phyloP scores from a whole-genome alignment of 768 basidiomycete genomes.

The Dioszegia crocea region DNA sequence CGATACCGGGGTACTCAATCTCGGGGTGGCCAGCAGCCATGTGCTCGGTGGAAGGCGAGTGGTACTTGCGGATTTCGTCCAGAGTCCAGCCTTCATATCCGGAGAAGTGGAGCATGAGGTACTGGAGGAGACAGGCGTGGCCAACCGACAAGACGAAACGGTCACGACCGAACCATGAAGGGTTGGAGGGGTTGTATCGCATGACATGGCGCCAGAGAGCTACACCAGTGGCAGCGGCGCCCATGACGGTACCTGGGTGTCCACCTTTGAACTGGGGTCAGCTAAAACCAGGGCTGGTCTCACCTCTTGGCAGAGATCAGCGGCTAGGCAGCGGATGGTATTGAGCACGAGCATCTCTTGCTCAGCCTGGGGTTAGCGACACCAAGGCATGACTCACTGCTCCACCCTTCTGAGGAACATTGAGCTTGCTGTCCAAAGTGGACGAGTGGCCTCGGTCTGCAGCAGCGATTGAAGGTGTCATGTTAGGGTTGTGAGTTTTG shows the following conservation, averaged over 20 bases:
- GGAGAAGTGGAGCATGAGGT: slow-evolving; percentile 47
- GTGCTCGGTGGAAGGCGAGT: slow-evolving; percentile 38
- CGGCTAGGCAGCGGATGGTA: slow-evolving; percentile 45
- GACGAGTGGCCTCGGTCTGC: slow-evolving; percentile 8
- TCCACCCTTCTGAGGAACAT: slow-evolving; percentile 13
- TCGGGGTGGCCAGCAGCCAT: slow-evolving; percentile 49
- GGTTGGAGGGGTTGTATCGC: slow-evolving; percentile 48
- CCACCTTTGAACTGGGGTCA: slow-evolving; percentile 44
- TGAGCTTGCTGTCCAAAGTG: slow-evolving; percentile 7
- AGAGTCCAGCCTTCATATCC: slow-evolving; percentile 48
- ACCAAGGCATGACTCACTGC: not conserved
- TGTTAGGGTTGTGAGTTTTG: not conserved
- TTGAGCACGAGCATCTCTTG: slow-evolving; percentile 44
- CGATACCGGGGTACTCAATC: slow-evolving; percentile 44
- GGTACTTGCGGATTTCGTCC: slow-evolving; percentile 47
- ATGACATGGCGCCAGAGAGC: slow-evolving; percentile 47
- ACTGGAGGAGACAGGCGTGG: slow-evolving; percentile 49
- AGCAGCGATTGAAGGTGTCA: slow-evolving; percentile 17
- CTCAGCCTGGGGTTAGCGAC: slow-evolving; percentile 15
- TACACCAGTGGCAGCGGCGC: slow-evolving; percentile 48
- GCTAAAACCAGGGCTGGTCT: not conserved
- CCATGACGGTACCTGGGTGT: slow-evolving; percentile 50
- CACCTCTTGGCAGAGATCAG: slow-evolving; percentile 45
- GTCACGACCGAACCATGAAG: slow-evolving; percentile 49
- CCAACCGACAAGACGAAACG: slow-evolving; percentile 47